Evolutionary conservation across 495 filamentous ascomycete genomes (phyloP), one percentile per base, ranked within the genome.

Genomic region (Penicillium pulvis): DNA sequence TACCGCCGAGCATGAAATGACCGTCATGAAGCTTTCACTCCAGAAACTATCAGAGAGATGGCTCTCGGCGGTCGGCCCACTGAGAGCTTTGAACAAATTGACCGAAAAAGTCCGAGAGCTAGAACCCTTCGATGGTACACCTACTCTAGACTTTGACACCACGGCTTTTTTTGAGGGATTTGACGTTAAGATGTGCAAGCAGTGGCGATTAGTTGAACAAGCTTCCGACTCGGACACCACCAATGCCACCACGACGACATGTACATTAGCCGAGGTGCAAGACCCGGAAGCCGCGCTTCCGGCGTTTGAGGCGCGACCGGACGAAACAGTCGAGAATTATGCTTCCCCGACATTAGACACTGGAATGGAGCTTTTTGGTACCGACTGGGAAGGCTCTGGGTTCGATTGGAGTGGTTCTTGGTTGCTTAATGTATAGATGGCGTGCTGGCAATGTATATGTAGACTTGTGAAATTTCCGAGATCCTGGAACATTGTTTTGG

Each of bases 331-430:
- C 5, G 63, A 68, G 19, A 53, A 43, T 28, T 61, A 57, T 36
- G 54, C 49, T 28, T 55, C 62, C 28, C 53, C 62, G 4, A 44
- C 59, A 20, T 51, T 66, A 39, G 60, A 70, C 45, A 60, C 55
- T 8, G 57, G 53, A 31, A 19, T 66, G 33, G 65, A 68, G 10
- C 53, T 58, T 10, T 70, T 68, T 26, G 61, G 58, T 14, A 70
- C 57, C 36, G 59, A 49, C 31, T 70, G 67, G 67, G 67, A 70
- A 58, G 67, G 67, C 4, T 62, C 65, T 19, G 67, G 65, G 1
- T 68, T 70, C 57, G 67, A 70, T 33, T 70, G 67, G 67, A 68
- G 62, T 59, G 65, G 67, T 16, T 68, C 67, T 10, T 70, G 67
- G 67, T 33, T 70, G 4, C 59, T 70, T 8, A 70, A 64, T 59